These are phyloP conservation scores for Antarctomyces pellizariae DNA, from an alignment of 495 filamentous ascomycete genomes.

Conservation along the genomic window DNA sequence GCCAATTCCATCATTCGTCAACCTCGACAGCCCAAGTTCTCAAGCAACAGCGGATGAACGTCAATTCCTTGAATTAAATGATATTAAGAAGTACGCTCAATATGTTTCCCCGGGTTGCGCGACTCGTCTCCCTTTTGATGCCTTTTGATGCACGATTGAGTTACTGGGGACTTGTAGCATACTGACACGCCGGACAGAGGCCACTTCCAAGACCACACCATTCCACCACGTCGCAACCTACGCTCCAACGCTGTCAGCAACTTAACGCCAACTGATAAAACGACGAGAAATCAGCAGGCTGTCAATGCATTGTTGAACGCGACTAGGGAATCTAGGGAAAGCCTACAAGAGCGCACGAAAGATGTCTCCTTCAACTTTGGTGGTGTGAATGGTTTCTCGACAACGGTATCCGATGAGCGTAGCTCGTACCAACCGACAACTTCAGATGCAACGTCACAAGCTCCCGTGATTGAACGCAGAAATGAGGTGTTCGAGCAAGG, in stretches of 20 bases:
- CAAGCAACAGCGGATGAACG: slow-evolving; percentile 26
- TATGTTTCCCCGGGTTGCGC: slow-evolving; percentile 9
- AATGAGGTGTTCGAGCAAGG: slow-evolving; percentile 2
- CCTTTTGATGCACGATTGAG: slow-evolving; percentile 6
- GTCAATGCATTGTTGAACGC: slow-evolving; percentile 10
- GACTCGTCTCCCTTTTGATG: slow-evolving; percentile 6
- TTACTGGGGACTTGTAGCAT: slow-evolving; percentile 7
- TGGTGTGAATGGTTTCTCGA: slow-evolving; percentile 8
- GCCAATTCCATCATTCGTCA: slow-evolving; percentile 11
- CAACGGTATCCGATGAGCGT: slow-evolving; percentile 7
- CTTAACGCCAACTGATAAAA: slow-evolving; percentile 10
- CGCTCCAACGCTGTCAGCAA: slow-evolving; percentile 17
- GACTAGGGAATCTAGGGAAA: slow-evolving; percentile 8
- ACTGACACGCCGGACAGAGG: slow-evolving; percentile 25
- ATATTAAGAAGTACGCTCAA: slow-evolving; percentile 48
- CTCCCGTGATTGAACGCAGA: slow-evolving; percentile 2
- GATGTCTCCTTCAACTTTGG: slow-evolving; percentile 7
- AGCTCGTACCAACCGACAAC: neutral
- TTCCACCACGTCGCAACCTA: slow-evolving; percentile 32
- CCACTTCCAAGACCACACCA: slow-evolving; percentile 42
- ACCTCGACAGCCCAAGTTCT: slow-evolving; percentile 19
- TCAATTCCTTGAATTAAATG: slow-evolving; percentile 48
- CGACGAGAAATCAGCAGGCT: slow-evolving; percentile 9
- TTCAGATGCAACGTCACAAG: slow-evolving; percentile 1
- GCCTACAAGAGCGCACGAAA: slow-evolving; percentile 4